Conservation (phyloP, 805 yeast genomes). For the Pichia occidentalis region DNA sequence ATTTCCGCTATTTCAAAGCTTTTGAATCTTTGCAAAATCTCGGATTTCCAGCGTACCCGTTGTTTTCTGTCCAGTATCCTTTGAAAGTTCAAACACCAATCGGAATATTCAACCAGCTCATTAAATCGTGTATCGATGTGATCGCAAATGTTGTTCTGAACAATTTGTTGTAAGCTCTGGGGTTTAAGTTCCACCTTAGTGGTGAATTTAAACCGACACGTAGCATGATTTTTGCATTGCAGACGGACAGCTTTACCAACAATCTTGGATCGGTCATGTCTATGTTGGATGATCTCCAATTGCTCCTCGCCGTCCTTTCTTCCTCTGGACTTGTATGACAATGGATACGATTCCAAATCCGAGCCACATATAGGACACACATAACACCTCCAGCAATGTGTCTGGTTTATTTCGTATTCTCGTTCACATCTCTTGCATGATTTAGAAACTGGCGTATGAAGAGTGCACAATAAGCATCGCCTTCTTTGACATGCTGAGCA, state of each 20-base stretch:
- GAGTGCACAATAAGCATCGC: slow-evolving; percentile 26
- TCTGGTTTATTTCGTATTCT: neutral
- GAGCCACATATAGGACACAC: slow-evolving; percentile 29
- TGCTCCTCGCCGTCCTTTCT: slow-evolving; percentile 1
- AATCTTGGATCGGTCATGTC: slow-evolving; percentile 7
- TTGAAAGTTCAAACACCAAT: slow-evolving; percentile 16
- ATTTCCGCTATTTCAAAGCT: slow-evolving; percentile 21
- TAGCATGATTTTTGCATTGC: slow-evolving; percentile 33
- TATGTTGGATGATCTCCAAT: slow-evolving; percentile 3
- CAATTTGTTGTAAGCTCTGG: slow-evolving; percentile 31
- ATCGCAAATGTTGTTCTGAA: slow-evolving; percentile 16
- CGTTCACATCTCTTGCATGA: slow-evolving; percentile 5
- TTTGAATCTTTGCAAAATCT: slow-evolving; percentile 14
- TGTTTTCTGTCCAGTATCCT: slow-evolving; percentile 12
- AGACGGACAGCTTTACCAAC: slow-evolving; percentile 34
- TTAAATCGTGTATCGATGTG: slow-evolving; percentile 13
- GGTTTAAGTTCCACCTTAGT: slow-evolving; percentile 37
- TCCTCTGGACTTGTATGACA: slow-evolving; percentile 14
- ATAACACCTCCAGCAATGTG: slow-evolving; percentile 29
- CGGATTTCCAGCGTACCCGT: slow-evolving; percentile 10
- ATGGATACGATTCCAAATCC: slow-evolving; percentile 14
- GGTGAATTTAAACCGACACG: slow-evolving; percentile 31
- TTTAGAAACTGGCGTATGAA: slow-evolving; percentile 8
- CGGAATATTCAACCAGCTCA: slow-evolving; percentile 14
- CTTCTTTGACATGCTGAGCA: slow-evolving; percentile 26